These are phyloP conservation scores for Microcyclosporella mali DNA, from an alignment of 2,329 filamentous ascomycete genomes.

Conservation along the genomic window DNA sequence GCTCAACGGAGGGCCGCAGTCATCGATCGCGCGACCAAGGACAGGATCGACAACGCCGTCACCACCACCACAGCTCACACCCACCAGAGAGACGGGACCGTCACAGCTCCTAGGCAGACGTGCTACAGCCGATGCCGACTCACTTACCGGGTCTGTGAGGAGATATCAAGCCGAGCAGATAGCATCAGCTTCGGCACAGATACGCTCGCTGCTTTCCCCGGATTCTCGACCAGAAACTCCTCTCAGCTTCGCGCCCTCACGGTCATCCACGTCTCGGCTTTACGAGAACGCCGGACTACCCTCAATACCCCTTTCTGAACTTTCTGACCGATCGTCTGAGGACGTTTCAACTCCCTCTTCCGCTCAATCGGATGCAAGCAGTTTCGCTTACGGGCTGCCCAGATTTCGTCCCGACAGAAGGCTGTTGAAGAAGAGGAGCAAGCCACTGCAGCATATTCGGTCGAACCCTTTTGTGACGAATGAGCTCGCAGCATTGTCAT, in stretches of 20 bases:
- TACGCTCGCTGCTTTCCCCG: conserved; percentile 7
- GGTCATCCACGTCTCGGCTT: too few species aligned
- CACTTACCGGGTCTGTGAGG: conserved; percentile 16
- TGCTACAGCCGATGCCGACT: conserved; percentile 29
- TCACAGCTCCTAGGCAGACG: conserved; percentile 30
- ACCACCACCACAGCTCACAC: conserved; percentile 25
- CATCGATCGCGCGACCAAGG: conserved; percentile 22
- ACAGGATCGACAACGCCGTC: conserved; percentile 25
- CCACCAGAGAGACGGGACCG: conserved; percentile 28
- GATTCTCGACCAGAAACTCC: too few species aligned
- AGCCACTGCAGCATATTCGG: conserved; percentile 22
- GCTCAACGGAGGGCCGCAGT: conserved; percentile 9
- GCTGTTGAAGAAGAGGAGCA: conserved; percentile 26
- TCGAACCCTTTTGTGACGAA: conserved; percentile 9
- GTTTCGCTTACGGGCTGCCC: conserved; percentile 22
- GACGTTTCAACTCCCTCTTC: too few species aligned
- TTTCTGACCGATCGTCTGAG: too few species aligned
- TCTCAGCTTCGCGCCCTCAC: too few species aligned
- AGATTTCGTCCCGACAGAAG: conserved; percentile 20
- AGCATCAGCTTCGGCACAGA: conserved; percentile 11
- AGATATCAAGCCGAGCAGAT: conserved; percentile 11
- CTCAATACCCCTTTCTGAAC: too few species aligned
- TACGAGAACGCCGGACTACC: too few species aligned
- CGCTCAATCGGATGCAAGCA: conserved; percentile 21
- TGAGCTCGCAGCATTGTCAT: conserved; percentile 10